Evolutionary conservation across 169 alveolate species (phyloP).

Genomic region (Plasmodium knowlesi): DNA sequence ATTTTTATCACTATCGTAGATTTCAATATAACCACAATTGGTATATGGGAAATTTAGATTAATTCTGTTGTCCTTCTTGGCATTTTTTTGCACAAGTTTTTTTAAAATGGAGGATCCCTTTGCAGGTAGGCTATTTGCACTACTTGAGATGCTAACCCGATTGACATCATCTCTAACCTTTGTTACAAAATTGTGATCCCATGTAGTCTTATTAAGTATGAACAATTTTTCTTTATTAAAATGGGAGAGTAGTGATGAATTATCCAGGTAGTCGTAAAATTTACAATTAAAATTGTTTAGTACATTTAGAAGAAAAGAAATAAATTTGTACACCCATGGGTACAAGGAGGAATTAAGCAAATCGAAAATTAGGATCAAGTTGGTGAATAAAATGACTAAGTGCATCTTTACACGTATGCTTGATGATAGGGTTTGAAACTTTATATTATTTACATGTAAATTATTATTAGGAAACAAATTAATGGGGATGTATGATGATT

Average conservation of each 20-base stretch:
- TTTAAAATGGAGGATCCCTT: conserved; percentile 16
- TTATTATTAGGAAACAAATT: conserved; percentile 39
- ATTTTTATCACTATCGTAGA: conserved; percentile 45
- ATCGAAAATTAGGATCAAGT: conserved; percentile 19
- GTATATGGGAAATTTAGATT: conserved; percentile 18
- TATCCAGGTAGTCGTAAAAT: conserved; percentile 24
- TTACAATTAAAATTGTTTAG: conserved; percentile 40
- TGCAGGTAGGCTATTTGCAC: background rate
- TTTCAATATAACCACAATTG: conserved; percentile 34
- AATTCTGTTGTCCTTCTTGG: conserved; percentile 26
- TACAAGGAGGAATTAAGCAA: conserved; percentile 36
- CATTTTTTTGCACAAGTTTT: conserved; percentile 25
- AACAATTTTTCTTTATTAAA: conserved; percentile 13
- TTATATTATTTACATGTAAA: conserved; percentile 15
- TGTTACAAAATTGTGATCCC: conserved; percentile 7
- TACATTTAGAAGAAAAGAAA: conserved; percentile 33
- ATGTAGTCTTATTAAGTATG: background rate
- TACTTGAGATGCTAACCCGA: background rate
- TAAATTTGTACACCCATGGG: conserved; percentile 51
- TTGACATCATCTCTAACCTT: background rate
- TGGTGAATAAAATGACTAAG: conserved; percentile 30
- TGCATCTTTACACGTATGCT: conserved; percentile 23
- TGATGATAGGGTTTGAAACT: conserved; percentile 28
- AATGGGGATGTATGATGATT: conserved; percentile 42
- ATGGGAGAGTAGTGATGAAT: conserved; percentile 15